Evolutionary conservation across 2,329 filamentous ascomycete species (phyloP).

Genomic region (Paracamarosporium sp.): DNA sequence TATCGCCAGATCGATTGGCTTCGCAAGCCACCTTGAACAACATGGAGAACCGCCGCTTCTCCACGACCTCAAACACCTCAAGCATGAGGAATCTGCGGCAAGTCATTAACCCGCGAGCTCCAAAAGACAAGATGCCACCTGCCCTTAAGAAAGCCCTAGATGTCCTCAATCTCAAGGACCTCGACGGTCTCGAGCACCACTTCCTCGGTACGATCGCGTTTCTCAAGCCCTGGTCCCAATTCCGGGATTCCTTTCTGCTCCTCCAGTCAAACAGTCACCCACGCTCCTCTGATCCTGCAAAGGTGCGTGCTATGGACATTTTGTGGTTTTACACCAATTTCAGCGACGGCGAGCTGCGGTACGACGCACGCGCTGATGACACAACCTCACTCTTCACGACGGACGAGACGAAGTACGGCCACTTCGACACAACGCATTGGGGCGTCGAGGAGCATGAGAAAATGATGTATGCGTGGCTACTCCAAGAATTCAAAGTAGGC

Average conservation of each 20-base stretch:
- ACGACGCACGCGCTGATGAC: constrained; percentile 31
- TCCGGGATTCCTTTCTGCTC: constrained; percentile 36
- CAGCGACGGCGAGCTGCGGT: constrained; percentile 33
- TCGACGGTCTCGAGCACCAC: constrained; percentile 33
- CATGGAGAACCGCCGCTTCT: not conserved
- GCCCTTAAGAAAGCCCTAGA: constrained; percentile 31
- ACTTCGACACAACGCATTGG: constrained; percentile 38
- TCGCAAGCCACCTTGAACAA: not conserved
- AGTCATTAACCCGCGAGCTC: not conserved
- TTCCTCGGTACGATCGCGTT: constrained; percentile 38
- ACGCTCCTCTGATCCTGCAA: constrained; percentile 13
- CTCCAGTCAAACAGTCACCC: constrained; percentile 18
- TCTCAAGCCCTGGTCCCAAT: constrained; percentile 37
- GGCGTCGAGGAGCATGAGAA: constrained; percentile 36
- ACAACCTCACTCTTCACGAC: constrained; percentile 15
- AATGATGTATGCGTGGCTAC: constrained; percentile 38
- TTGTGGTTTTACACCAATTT: constrained; percentile 43
- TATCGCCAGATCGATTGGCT: not conserved
- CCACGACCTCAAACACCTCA: not conserved
- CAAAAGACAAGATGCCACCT: constrained; percentile 6
- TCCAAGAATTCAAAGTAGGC: constrained; percentile 42
- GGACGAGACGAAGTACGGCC: constrained; percentile 18
- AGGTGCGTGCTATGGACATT: constrained; percentile 30
- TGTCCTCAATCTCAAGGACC: constrained; percentile 25
- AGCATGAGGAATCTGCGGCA: not conserved